These are phyloP conservation scores for Fereydounia khargensis DNA, from an alignment of 1,284 basidiomycete species.

Conservation along the genomic window DNA sequence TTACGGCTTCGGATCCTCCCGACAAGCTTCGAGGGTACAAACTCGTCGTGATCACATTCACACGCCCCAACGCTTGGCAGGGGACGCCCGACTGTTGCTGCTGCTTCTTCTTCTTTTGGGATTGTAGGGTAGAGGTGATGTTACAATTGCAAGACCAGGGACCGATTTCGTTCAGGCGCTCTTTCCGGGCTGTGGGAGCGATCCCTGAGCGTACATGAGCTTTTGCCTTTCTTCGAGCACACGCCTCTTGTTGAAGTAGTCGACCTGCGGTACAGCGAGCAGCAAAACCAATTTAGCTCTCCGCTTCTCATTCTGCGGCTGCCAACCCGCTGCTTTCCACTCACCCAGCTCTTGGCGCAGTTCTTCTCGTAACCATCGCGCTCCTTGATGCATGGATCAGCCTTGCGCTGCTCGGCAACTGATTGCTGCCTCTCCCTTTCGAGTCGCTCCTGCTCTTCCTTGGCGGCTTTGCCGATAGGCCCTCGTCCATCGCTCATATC, in stretches of 20 bases:
- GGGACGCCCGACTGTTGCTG: neutral
- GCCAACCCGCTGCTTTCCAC: too few relatives aligned
- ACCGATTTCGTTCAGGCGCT: neutral
- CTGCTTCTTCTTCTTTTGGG: neutral
- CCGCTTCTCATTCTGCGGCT: too few relatives aligned
- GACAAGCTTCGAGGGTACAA: too few relatives aligned
- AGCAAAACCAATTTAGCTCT: too few relatives aligned
- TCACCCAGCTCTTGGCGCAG: constrained; percentile 55
- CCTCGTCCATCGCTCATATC: constrained; percentile 50
- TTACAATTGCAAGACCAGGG: constrained; percentile 3
- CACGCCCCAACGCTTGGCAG: too few relatives aligned
- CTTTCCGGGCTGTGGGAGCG: neutral
- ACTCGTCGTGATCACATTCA: too few relatives aligned
- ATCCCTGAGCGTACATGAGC: constrained; percentile 40
- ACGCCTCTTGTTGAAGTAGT: constrained; percentile 56
- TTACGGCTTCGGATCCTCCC: too few relatives aligned
- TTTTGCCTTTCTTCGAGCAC: constrained; percentile 53
- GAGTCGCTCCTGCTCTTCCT: constrained; percentile 26
- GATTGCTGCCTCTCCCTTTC: constrained; percentile 18
- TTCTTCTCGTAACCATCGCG: constrained; percentile 44
- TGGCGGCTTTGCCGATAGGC: constrained; percentile 31
- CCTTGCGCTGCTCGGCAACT: constrained; percentile 20
- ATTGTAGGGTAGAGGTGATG: neutral
- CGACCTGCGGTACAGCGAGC: too few relatives aligned
- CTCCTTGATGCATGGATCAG: constrained; percentile 45